Percentiles rank a stretch among this genome's conserved stretches.
Evolutionary conservation across 2,329 filamentous ascomycete genomes (phyloP).

Genomic region (Aspergillus melleus): DNA sequence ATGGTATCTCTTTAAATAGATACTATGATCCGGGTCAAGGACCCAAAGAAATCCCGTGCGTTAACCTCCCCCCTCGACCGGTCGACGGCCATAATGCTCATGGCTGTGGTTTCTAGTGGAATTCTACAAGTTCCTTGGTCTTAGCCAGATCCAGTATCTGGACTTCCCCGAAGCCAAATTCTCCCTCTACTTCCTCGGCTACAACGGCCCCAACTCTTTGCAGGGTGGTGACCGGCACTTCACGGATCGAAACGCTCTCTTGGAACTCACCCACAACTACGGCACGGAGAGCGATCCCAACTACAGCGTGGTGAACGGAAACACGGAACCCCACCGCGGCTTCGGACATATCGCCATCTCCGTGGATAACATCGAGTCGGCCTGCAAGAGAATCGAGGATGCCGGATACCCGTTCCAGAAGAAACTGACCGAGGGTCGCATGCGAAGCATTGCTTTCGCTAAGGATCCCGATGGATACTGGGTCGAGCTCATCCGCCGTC

Average conservation of each 20-base stretch:
- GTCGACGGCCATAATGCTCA: not conserved
- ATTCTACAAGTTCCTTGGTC: slow-evolving; percentile 91
- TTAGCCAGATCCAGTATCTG: slow-evolving; percentile 79
- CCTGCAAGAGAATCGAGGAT: slow-evolving; percentile 84
- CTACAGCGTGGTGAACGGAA: slow-evolving; percentile 84
- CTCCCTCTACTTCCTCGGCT: slow-evolving; percentile 92
- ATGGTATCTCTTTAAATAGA: slow-evolving; percentile 29
- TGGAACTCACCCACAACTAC: slow-evolving; percentile 83
- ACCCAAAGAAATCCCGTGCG: slow-evolving; percentile 75
- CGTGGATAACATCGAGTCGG: slow-evolving; percentile 82
- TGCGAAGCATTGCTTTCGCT: slow-evolving; percentile 85
- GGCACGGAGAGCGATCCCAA: slow-evolving; percentile 82
- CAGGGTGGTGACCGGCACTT: slow-evolving; percentile 69
- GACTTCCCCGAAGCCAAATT: slow-evolving; percentile 86
- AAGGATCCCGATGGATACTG: slow-evolving; percentile 87
- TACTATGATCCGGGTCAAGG: slow-evolving; percentile 85
- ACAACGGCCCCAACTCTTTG: slow-evolving; percentile 73
- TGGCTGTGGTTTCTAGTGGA: slow-evolving; percentile 57
- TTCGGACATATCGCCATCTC: slow-evolving; percentile 86
- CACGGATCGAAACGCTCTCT: slow-evolving; percentile 80
- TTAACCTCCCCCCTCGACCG: slow-evolving; percentile 2
- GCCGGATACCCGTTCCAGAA: slow-evolving; percentile 95
- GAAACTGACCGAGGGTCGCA: slow-evolving; percentile 83
- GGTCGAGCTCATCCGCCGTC: slow-evolving; percentile 61
- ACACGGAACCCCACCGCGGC: slow-evolving; percentile 79